These are phyloP conservation scores for Penicillium cosmopolitanum DNA, from an alignment of 495 filamentous ascomycete species.

Conservation along the genomic window DNA sequence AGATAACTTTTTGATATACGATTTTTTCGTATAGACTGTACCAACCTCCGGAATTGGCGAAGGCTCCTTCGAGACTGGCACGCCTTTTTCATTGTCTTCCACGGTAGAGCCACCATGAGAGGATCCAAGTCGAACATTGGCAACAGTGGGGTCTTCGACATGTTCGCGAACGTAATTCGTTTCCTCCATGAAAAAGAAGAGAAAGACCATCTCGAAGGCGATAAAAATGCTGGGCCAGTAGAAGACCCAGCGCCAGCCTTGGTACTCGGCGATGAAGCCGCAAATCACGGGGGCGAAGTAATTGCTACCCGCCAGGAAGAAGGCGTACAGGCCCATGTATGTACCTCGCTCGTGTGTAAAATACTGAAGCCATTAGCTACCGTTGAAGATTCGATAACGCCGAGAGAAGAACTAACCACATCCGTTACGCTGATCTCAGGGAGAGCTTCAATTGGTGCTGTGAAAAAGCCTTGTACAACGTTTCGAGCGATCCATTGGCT, in stretches of 20 bases:
- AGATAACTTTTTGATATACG: conserved; percentile 59
- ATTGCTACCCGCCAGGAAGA: conserved; percentile 64
- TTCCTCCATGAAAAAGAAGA: conserved; percentile 73
- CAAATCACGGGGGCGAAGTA: conserved; percentile 68
- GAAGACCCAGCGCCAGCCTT: conserved; percentile 66
- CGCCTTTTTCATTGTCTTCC: conserved; percentile 28
- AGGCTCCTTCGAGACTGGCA: conserved; percentile 12
- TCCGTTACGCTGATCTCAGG: conserved; percentile 65
- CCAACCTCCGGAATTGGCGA: conserved; percentile 25
- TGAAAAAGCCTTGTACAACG: conserved; percentile 65
- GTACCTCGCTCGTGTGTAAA: conserved; percentile 69
- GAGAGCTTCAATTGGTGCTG: conserved; percentile 65
- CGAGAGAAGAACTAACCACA: conserved; percentile 40
- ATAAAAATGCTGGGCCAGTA: conserved; percentile 68
- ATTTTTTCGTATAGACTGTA: conserved; percentile 36
- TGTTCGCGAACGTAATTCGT: conserved; percentile 60
- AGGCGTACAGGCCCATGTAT: conserved; percentile 68
- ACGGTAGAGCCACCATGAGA: conserved; percentile 18
- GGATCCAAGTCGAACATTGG: conserved; percentile 15
- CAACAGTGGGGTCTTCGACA: conserved; percentile 9
- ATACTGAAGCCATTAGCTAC: conserved; percentile 36
- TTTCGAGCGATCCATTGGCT: conserved; percentile 68
- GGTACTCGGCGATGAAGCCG: conserved; percentile 68
- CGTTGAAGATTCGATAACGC: too few relatives aligned
- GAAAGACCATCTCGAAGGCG: conserved; percentile 56